phyloP scores from a whole-genome alignment of 116 monocot genomes.

The Trichopus zeylanicus region DNA sequence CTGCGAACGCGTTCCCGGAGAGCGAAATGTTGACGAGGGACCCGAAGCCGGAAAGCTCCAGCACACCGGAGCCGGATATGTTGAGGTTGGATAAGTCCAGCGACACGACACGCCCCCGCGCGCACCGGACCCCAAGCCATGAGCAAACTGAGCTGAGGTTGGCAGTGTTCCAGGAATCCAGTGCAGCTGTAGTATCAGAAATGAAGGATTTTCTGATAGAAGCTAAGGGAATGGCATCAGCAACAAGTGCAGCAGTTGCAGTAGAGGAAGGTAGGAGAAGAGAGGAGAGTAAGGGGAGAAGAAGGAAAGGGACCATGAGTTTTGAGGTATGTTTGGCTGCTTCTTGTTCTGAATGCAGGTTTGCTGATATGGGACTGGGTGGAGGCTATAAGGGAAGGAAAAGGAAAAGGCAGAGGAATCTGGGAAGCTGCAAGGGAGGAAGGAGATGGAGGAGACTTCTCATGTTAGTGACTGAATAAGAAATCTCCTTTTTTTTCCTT shows the following conservation, averaged over 20 bases:
- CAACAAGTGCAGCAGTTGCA: conserved; percentile 11
- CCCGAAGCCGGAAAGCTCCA: conserved; percentile 38
- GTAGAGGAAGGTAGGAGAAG: not conserved
- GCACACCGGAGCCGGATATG: conserved; percentile 5
- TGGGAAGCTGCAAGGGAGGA: conserved; percentile 25
- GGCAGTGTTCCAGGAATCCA: conserved; percentile 39
- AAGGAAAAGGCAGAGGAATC: conserved; percentile 16
- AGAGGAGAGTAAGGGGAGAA: conserved; percentile 11
- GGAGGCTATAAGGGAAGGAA: not conserved
- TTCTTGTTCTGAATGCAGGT: too few species aligned
- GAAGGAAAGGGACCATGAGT: conserved; percentile 6
- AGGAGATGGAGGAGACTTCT: conserved; percentile 13
- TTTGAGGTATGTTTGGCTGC: too few species aligned
- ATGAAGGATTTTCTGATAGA: conserved; percentile 21
- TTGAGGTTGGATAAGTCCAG: conserved; percentile 53
- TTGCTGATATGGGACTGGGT: too few species aligned
- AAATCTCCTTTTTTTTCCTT: too few species aligned
- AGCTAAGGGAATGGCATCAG: conserved; percentile 33
- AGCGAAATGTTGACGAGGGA: conserved; percentile 63
- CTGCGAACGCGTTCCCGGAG: conserved; percentile 47
- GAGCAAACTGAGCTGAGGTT: conserved; percentile 42
- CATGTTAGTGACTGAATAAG: too few species aligned
- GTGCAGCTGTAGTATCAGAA: conserved; percentile 8
- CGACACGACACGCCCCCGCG: conserved; percentile 26
- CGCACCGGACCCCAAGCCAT: conserved; percentile 60